Conservation (phyloP, 148 eudicot genomes). For the Hydrangea macrophylla region DNA sequence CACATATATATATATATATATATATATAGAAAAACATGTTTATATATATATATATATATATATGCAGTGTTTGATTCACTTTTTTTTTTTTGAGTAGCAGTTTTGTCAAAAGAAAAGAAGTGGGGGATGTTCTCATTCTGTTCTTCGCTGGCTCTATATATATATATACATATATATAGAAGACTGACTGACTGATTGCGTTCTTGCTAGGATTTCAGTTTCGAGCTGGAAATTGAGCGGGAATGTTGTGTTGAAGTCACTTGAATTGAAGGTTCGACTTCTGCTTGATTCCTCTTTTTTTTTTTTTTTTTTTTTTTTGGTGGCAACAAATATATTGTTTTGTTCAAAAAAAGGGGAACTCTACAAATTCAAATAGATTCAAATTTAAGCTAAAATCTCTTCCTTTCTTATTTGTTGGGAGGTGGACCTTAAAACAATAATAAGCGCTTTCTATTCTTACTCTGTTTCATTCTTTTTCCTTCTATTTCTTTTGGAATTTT, state of each 20-base stretch:
- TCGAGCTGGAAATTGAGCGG: slow-evolving; percentile 14
- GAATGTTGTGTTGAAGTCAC: not conserved
- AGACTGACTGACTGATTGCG: not conserved
- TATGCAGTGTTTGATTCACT: too few species aligned
- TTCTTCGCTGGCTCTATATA: too few species aligned
- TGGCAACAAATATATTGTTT: not conserved
- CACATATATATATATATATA: not conserved
- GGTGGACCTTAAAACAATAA: not conserved
- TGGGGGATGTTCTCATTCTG: too few species aligned
- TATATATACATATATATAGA: not conserved
- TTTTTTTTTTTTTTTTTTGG: not conserved
- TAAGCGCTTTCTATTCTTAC: too few species aligned
- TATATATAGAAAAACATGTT: slow-evolving; percentile 2
- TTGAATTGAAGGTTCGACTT: slow-evolving; percentile 11
- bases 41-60: not conserved
- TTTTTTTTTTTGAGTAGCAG: too few species aligned
- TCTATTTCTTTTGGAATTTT: too few species aligned
- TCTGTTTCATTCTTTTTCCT: too few species aligned
- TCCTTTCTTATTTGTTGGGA: too few species aligned
- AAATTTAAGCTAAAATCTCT: not conserved
- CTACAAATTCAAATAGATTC: too few species aligned
- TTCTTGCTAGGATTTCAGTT: not conserved
- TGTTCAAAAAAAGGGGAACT: not conserved
- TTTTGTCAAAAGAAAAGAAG: too few species aligned
- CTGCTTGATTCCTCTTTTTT: not conserved